These are phyloP conservation scores for Hanseniaspora vineae DNA, from an alignment of 805 yeast species.

Conservation along the genomic window DNA sequence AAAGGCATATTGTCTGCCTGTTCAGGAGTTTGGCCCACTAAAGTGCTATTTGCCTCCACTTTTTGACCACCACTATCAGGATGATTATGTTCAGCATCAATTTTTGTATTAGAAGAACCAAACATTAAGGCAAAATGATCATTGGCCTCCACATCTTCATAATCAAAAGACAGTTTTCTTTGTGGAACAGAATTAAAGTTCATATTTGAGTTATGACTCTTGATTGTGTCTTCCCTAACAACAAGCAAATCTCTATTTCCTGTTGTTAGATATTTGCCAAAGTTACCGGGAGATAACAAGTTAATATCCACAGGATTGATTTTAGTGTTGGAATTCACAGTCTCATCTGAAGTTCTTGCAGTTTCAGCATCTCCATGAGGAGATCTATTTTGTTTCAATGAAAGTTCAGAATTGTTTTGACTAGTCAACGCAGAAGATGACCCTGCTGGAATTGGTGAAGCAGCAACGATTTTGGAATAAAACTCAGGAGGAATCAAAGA, in stretches of 20 bases:
- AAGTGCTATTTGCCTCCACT: too few relatives aligned
- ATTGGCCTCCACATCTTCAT: background rate
- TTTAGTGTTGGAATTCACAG: background rate
- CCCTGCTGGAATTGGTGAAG: background rate
- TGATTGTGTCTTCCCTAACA: background rate
- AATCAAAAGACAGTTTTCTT: too few relatives aligned
- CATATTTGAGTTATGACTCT: too few relatives aligned
- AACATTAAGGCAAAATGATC: background rate
- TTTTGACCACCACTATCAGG: too few relatives aligned
- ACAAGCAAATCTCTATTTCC: background rate
- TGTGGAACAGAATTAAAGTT: too few relatives aligned
- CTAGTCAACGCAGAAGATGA: too few relatives aligned
- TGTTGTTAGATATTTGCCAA: background rate
- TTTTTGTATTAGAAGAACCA: background rate
- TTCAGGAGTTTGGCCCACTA: too few relatives aligned
- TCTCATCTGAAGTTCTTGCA: too few relatives aligned
- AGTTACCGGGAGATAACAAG: background rate
- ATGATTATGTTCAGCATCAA: too few relatives aligned
- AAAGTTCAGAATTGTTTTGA: too few relatives aligned
- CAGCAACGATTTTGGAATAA: constrained; percentile 15
- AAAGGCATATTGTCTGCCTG: too few relatives aligned
- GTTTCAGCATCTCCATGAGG: too few relatives aligned
- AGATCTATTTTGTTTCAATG: background rate
- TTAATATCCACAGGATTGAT: background rate
- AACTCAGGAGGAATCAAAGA: constrained; percentile 26